These are phyloP conservation scores for Geoglossum glabrum DNA, from an alignment of 495 filamentous ascomycete genomes.

Conservation along the genomic window DNA sequence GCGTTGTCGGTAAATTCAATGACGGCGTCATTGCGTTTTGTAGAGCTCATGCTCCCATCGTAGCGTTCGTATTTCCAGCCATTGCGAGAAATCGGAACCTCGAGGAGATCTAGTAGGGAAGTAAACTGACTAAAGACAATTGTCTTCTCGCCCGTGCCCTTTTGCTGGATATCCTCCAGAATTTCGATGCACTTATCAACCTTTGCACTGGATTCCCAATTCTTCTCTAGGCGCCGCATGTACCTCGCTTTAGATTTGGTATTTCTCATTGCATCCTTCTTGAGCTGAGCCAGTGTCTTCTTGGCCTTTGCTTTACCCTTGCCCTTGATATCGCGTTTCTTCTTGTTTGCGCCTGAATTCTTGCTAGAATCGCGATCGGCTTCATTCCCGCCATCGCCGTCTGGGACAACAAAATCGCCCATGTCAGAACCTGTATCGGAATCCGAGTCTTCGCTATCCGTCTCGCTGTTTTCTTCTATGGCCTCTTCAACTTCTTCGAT, in stretches of 20 bases:
- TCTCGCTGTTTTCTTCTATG: slow-evolving; percentile 12
- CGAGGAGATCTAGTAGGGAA: slow-evolving; percentile 74
- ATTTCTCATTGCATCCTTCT: slow-evolving; percentile 41
- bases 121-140: slow-evolving; percentile 92
- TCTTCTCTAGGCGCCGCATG: slow-evolving; percentile 39
- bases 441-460: slow-evolving; percentile 13
- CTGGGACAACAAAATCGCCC: slow-evolving; percentile 22
- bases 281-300: slow-evolving; percentile 40
- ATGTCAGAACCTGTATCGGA: slow-evolving; percentile 15
- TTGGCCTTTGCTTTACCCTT: slow-evolving; percentile 25
- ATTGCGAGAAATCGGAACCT: slow-evolving; percentile 56
- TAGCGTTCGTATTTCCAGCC: slow-evolving; percentile 54
- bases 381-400: slow-evolving; percentile 21
- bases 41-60: slow-evolving; percentile 63
- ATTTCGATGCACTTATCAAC: slow-evolving; percentile 56
- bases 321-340: slow-evolving; percentile 13
- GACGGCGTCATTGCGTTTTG: slow-evolving; percentile 50
- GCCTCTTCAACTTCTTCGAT: slow-evolving; percentile 16
- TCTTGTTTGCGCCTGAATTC: slow-evolving; percentile 24
- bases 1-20: slow-evolving; percentile 47
- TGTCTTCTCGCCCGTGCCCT: slow-evolving; percentile 44
- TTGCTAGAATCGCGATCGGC: slow-evolving; percentile 27
- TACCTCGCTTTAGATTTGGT: slow-evolving; percentile 44
- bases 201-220: slow-evolving; percentile 59
- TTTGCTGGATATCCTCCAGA: slow-evolving; percentile 29